Evolutionary conservation across 2,329 filamentous ascomycete genomes (phyloP), one percentile per base, ranked within the genome.

Genomic region (Thelonectria blattea): DNA sequence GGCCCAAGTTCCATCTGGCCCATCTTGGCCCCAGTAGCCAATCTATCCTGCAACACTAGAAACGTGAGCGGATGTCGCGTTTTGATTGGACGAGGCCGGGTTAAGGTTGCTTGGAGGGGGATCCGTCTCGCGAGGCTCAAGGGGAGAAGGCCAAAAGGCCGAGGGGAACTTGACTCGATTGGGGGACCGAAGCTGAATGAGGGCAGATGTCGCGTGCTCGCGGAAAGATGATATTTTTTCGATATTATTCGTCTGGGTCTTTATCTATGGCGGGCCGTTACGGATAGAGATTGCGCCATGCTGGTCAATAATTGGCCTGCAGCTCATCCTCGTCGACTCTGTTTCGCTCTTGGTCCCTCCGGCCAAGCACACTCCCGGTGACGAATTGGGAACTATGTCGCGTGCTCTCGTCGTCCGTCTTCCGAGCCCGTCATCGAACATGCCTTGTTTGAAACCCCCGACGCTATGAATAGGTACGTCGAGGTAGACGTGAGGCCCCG

Each of bases 51-150:
- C 41, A 49, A 63, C 22, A 32, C 54, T 50, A 49, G 45, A 56
- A 66, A 69, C 67, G 67, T 69, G 67, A 62, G 37, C 55, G 22
- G 22, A 56, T 59, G 27, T 5, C 2, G 0, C 1, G 1, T 0
- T 39, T 1, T 62, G 5, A 69, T 66, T 69, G 64, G 67, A 7
- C 18, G 11, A 46, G 49, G 37, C 22, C 53, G 52, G 60, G 63
- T 65, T 69, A 69, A 53, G 66, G 67, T 69, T 69, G 67, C 20
- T 30, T 52, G 22, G 47, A 10, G 49, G n/a, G n/a, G n/a, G n/a
- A n/a, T 43, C 27, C 27, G 41, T 46, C 42, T 50, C 37, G 48
- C n/a, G 48, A 30, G 49, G 32, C 39, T 34, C n/a, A n/a, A 41
- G 20, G 24, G 14, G 32, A n/a, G n/a, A n/a, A n/a, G n/a, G n/a